These are phyloP conservation scores for Pseudocercospora vitis DNA, from an alignment of 2,329 filamentous ascomycete genomes.

Conservation along the genomic window DNA sequence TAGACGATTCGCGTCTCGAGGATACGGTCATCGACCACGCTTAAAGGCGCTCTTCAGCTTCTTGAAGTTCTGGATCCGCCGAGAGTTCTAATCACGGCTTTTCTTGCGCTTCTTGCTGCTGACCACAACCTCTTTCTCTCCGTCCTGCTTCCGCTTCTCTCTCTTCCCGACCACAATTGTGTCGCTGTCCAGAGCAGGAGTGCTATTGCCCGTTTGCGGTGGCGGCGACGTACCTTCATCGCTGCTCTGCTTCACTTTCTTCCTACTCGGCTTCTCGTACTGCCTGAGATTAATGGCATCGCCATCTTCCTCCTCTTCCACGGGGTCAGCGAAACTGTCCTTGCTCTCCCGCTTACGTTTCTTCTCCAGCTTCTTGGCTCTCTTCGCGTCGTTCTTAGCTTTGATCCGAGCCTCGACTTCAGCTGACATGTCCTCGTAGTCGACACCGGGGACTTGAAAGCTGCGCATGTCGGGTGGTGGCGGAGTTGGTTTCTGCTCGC, in stretches of 20 bases:
- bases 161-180: slow-evolving; percentile 34
- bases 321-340: slow-evolving; percentile 27
- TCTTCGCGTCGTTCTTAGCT: slow-evolving; percentile 30
- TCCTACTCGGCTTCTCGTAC: neutral
- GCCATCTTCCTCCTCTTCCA: slow-evolving; percentile 8
- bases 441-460: slow-evolving; percentile 16
- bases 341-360: slow-evolving; percentile 40
- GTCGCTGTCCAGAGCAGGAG: neutral
- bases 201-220: neutral
- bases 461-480: neutral
- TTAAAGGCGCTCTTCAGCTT: neutral
- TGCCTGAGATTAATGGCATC: slow-evolving; percentile 47
- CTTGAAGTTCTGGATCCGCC: slow-evolving; percentile 2
- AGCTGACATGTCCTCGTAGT: slow-evolving; percentile 35
- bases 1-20: no score
- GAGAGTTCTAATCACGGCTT: neutral
- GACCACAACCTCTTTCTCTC: neutral
- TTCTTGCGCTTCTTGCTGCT: slow-evolving; percentile 5
- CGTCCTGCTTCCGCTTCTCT: slow-evolving; percentile 56
- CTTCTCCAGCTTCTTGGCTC: slow-evolving; percentile 30
- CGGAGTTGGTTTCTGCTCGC: neutral
- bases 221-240: neutral
- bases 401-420: slow-evolving; percentile 36
- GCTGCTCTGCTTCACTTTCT: slow-evolving; percentile 1
- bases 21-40: neutral